phyloP scores from a whole-genome alignment of 805 yeast genomes.

The Scheffersomyces coipomensis region DNA sequence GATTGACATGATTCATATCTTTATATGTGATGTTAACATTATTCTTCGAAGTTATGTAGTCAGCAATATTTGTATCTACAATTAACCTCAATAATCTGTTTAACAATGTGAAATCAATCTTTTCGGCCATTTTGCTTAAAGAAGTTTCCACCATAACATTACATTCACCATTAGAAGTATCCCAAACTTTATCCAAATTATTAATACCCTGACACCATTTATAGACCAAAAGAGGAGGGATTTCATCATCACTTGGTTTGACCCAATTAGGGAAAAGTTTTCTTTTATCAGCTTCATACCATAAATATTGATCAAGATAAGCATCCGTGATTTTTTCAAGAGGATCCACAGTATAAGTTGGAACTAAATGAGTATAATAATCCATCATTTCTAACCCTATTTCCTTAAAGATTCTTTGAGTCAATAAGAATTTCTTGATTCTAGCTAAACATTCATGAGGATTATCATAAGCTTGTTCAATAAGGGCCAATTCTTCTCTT shows the following conservation, averaged over 20 bases:
- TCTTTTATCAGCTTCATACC: slow-evolving; percentile 93
- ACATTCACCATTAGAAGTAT: slow-evolving; percentile 66
- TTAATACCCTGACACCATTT: slow-evolving; percentile 94
- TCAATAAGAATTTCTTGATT: slow-evolving; percentile 74
- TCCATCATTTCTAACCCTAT: slow-evolving; percentile 88
- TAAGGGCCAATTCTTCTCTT: slow-evolving; percentile 87
- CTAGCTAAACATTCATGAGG: slow-evolving; percentile 91
- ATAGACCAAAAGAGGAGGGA: slow-evolving; percentile 87
- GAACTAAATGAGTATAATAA: slow-evolving; percentile 76
- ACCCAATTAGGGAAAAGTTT: slow-evolving; percentile 93
- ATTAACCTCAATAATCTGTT: slow-evolving; percentile 78
- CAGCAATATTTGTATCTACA: slow-evolving; percentile 89
- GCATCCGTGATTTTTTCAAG: slow-evolving; percentile 96
- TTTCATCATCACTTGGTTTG: slow-evolving; percentile 91
- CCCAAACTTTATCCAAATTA: slow-evolving; percentile 78
- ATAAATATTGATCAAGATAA: slow-evolving; percentile 87
- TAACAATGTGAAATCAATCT: slow-evolving; percentile 81
- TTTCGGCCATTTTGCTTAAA: slow-evolving; percentile 71
- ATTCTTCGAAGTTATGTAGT: slow-evolving; percentile 89
- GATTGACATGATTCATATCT: slow-evolving; percentile 93
- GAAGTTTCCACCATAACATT: slow-evolving; percentile 83
- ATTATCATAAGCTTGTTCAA: slow-evolving; percentile 95
- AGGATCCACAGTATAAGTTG: slow-evolving; percentile 88
- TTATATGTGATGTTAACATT: slow-evolving; percentile 80
- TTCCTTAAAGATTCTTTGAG: slow-evolving; percentile 92